Evolutionary conservation across 805 yeast species (phyloP).

Genomic region (Geotrichum ghanense): DNA sequence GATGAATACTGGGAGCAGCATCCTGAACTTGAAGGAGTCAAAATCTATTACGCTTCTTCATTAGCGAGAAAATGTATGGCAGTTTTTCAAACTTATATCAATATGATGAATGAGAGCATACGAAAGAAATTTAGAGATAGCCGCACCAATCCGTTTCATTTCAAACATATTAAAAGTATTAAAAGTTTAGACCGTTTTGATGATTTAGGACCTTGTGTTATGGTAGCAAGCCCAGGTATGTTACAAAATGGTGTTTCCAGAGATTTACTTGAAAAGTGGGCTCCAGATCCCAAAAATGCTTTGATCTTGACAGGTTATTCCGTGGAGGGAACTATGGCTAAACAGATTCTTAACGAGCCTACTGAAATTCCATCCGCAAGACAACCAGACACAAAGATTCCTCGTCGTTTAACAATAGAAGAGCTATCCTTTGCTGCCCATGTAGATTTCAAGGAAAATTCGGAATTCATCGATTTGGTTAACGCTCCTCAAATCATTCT

Average conservation of each 20-base stretch:
- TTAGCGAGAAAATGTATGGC: slow-evolving; percentile 95
- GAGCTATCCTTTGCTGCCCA: slow-evolving; percentile 99
- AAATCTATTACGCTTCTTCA: slow-evolving; percentile 83
- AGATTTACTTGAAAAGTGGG: slow-evolving; percentile 88
- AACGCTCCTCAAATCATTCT: slow-evolving; percentile 77
- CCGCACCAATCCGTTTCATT: slow-evolving; percentile 80
- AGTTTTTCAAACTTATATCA: slow-evolving; percentile 90
- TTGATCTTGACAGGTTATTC: slow-evolving; percentile 92
- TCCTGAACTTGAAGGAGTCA: slow-evolving; percentile 69
- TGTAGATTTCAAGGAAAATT: slow-evolving; percentile 89
- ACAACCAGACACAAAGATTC: slow-evolving; percentile 76
- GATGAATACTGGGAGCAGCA: slow-evolving; percentile 92
- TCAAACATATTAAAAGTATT: slow-evolving; percentile 72
- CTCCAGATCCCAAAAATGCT: slow-evolving; percentile 87
- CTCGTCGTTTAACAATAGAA: slow-evolving; percentile 77
- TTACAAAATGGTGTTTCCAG: slow-evolving; percentile 91
- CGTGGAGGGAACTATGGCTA: slow-evolving; percentile 97
- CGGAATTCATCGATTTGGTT: slow-evolving; percentile 80
- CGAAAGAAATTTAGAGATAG: slow-evolving; percentile 65
- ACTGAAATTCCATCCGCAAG: slow-evolving; percentile 71
- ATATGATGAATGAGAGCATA: slow-evolving; percentile 93
- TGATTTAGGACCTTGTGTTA: slow-evolving; percentile 92
- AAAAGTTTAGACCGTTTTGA: slow-evolving; percentile 74
- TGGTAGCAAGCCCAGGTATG: slow-evolving; percentile 98
- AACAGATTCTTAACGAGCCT: slow-evolving; percentile 78